phyloP scores from a whole-genome alignment of 1,284 basidiomycete species.

The Testicularia cyperi region DNA sequence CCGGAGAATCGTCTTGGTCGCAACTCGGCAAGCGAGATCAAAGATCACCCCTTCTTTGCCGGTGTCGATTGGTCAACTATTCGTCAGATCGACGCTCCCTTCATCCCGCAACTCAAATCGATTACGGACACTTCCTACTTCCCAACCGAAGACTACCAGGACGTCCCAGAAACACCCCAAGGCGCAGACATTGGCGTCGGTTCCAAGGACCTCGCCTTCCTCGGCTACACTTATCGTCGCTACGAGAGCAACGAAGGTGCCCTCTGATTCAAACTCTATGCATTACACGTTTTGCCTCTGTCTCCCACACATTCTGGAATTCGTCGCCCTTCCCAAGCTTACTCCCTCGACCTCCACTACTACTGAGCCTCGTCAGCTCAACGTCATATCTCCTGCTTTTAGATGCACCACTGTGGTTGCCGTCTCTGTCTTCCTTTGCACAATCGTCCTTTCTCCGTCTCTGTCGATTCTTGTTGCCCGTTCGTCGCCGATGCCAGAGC shows the following conservation, averaged over 20 bases:
- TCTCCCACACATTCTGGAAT: no score
- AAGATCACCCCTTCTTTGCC: constrained; percentile 90
- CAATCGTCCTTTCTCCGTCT: no score
- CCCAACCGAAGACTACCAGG: constrained; percentile 91
- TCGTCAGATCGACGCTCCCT: constrained; percentile 89
- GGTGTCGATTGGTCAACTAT: constrained; percentile 92
- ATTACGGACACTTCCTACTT: constrained; percentile 96
- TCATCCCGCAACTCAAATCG: constrained; percentile 79
- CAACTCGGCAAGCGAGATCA: constrained; percentile 78
- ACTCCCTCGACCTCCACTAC: no score
- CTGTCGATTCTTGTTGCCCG: no score
- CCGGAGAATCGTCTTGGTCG: constrained; percentile 71
- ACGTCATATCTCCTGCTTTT: no score
- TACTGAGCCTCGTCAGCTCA: no score
- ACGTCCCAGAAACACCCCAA: constrained; percentile 68
- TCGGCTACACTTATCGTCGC: constrained; percentile 56
- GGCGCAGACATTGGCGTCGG: constrained; percentile 53
- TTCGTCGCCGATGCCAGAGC: no score
- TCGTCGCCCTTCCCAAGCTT: no score
- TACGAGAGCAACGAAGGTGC: constrained; percentile 55
- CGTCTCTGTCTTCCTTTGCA: no score
- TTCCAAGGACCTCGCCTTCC: constrained; percentile 57
- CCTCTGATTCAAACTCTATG: constrained; percentile 11
- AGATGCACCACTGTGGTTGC: no score
- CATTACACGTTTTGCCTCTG: no score